phyloP scores from a whole-genome alignment of 148 eudicot species.

The Silene conica region DNA sequence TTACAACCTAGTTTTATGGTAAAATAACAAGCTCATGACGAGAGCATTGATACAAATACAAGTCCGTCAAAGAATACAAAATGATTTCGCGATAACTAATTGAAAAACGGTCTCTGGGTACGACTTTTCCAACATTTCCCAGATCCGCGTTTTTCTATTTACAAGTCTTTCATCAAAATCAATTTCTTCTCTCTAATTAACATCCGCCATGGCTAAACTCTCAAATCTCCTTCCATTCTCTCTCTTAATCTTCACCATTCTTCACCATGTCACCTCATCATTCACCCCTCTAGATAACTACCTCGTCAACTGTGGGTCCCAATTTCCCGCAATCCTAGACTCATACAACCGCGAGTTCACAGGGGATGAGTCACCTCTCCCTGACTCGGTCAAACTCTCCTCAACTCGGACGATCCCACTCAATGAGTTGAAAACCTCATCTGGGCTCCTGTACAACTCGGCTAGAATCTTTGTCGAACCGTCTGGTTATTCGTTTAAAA shows the following conservation, averaged over 20 bases:
- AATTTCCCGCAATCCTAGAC: slow-evolving; percentile 33
- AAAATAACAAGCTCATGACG: too few species aligned
- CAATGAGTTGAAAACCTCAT: slow-evolving; percentile 21
- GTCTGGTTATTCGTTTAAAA: slow-evolving; percentile 40
- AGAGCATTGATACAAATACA: too few species aligned
- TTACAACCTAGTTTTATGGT: too few species aligned
- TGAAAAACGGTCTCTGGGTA: too few species aligned
- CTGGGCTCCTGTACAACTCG: slow-evolving; percentile 40
- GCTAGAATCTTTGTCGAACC: slow-evolving; percentile 53
- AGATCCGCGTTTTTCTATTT: slow-evolving; percentile 14
- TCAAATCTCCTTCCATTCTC: slow-evolving; percentile 13
- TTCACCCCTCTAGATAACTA: slow-evolving; percentile 61
- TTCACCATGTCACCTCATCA: slow-evolving; percentile 21
- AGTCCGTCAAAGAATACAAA: too few species aligned
- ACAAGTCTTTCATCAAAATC: background rate
- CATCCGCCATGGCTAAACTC: slow-evolving; percentile 17
- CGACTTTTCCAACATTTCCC: background rate
- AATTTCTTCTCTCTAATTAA: background rate
- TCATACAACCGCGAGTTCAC: slow-evolving; percentile 46
- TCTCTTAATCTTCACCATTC: slow-evolving; percentile 31
- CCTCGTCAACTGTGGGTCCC: slow-evolving; percentile 69
- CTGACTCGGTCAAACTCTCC: slow-evolving; percentile 31
- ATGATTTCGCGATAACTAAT: too few species aligned
- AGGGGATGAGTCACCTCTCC: slow-evolving; percentile 40
- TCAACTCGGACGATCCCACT: slow-evolving; percentile 31